A percentile compares a stretch with the other conserved stretches of the same genome.
Evolutionary conservation across 208 protist genomes (phyloP).

Genomic region (Leishmania mexicana): DNA sequence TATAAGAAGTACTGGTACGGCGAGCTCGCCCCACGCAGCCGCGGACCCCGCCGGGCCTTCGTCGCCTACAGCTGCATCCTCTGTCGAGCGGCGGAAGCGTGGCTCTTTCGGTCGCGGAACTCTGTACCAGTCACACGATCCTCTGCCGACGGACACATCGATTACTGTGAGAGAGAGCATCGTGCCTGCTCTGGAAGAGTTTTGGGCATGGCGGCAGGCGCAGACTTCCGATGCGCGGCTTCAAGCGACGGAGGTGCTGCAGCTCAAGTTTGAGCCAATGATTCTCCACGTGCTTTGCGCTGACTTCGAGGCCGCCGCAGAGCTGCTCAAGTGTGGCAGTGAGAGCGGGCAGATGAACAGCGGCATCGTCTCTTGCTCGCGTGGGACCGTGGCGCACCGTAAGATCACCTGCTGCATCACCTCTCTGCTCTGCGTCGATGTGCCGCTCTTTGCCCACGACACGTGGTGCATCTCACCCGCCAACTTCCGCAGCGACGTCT

Average conservation of each 20-base stretch:
- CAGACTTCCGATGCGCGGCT: slow-evolving; percentile 22
- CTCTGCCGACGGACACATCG: slow-evolving; percentile 31
- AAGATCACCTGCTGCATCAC: slow-evolving; percentile 87
- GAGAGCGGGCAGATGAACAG: slow-evolving; percentile 81
- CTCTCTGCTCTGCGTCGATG: slow-evolving; percentile 62
- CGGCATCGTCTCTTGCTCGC: slow-evolving; percentile 73
- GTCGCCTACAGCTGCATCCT: background rate
- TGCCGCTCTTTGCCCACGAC: slow-evolving; percentile 55
- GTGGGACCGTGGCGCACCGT: slow-evolving; percentile 43
- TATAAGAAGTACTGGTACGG: slow-evolving; percentile 9
- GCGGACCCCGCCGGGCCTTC: background rate
- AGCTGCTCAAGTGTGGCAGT: slow-evolving; percentile 70
- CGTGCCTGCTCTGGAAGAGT: slow-evolving; percentile 43
- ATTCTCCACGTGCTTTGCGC: slow-evolving; percentile 79
- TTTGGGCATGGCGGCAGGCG: slow-evolving; percentile 47
- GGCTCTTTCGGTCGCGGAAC: slow-evolving; percentile 63
- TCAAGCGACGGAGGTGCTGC: slow-evolving; percentile 59
- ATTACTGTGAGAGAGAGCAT: slow-evolving; percentile 23
- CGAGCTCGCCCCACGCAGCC: background rate
- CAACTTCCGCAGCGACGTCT: slow-evolving; percentile 26
- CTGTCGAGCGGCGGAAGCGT: slow-evolving; percentile 51
- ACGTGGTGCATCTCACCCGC: slow-evolving; percentile 46
- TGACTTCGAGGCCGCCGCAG: slow-evolving; percentile 53
- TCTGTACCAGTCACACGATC: slow-evolving; percentile 79
- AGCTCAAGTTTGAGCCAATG: slow-evolving; percentile 89